These are phyloP conservation scores for Adiantum capillusveneris DNA, from an alignment of 75 land plant genomes.

Conservation along the genomic window DNA sequence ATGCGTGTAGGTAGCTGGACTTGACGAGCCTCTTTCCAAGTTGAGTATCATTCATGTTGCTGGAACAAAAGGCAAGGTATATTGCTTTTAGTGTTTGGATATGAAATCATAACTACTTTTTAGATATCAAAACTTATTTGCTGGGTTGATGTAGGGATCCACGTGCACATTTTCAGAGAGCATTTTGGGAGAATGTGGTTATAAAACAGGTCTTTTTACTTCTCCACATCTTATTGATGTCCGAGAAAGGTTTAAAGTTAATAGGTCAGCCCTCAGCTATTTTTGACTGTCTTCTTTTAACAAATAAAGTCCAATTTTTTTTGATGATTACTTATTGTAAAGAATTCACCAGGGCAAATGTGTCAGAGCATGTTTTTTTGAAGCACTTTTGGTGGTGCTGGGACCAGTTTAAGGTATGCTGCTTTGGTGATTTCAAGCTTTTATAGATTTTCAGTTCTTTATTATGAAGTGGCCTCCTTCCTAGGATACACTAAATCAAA, in stretches of 20 bases:
- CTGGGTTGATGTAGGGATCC: constrained; percentile 46
- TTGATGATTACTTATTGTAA: too few relatives aligned
- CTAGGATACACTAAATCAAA: not conserved
- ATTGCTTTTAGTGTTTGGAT: not conserved
- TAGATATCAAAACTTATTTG: constrained; percentile 1
- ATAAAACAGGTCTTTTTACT: constrained; percentile 78
- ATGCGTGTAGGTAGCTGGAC: constrained; percentile 38
- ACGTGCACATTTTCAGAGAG: constrained; percentile 78
- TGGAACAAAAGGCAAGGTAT: constrained; percentile 97
- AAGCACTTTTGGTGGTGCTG: constrained; percentile 72
- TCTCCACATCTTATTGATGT: constrained; percentile 90
- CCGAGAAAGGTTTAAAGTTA: constrained; percentile 70
- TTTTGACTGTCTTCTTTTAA: constrained; percentile 4
- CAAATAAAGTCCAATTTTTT: not conserved
- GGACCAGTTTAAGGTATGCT: constrained; percentile 51
- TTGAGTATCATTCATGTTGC: constrained; percentile 89
- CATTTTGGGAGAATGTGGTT: constrained; percentile 72
- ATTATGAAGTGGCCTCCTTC: too few relatives aligned
- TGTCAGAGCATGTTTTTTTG: constrained; percentile 49
- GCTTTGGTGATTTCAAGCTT: too few relatives aligned
- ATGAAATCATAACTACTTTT: not conserved
- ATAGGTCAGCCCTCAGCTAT: constrained; percentile 58
- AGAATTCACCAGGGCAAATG: constrained; percentile 35
- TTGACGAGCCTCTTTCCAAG: constrained; percentile 49
- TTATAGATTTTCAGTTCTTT: too few relatives aligned